Conservation (phyloP, 2,329 filamentous ascomycete genomes). For the Metarhizium rileyi region DNA sequence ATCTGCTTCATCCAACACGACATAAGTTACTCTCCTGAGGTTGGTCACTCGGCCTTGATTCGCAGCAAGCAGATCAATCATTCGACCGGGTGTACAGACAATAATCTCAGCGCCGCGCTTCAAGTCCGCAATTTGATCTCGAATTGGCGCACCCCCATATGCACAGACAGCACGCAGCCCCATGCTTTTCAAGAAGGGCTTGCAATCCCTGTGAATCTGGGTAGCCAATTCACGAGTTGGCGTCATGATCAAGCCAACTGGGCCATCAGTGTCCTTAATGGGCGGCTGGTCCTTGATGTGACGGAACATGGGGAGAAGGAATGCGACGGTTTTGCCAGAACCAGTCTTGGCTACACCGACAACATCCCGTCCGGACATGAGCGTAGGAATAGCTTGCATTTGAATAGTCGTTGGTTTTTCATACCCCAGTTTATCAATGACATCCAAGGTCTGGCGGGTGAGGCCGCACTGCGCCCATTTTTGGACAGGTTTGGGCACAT, state of each 20-base stretch:
- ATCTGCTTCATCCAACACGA: slow-evolving; percentile 94
- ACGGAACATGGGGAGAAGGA: slow-evolving; percentile 91
- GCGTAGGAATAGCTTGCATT: slow-evolving; percentile 84
- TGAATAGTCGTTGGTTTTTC: slow-evolving; percentile 90
- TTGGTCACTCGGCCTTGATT: slow-evolving; percentile 95
- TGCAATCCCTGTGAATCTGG: slow-evolving; percentile 91
- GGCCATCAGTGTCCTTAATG: slow-evolving; percentile 75
- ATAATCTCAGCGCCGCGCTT: slow-evolving; percentile 94
- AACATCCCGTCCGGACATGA: slow-evolving; percentile 93
- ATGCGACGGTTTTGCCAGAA: slow-evolving; percentile 94
- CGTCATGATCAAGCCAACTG: slow-evolving; percentile 81
- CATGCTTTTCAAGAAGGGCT: slow-evolving; percentile 83
- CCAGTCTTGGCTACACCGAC: slow-evolving; percentile 96
- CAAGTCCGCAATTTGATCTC: slow-evolving; percentile 92
- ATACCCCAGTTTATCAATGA: slow-evolving; percentile 72
- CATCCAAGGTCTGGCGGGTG: slow-evolving; percentile 75
- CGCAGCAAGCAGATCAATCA: slow-evolving; percentile 89
- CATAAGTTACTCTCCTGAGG: slow-evolving; percentile 78
- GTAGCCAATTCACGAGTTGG: slow-evolving; percentile 89
- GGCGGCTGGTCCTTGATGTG: slow-evolving; percentile 91
- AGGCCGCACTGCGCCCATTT: slow-evolving; percentile 96
- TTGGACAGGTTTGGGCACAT: slow-evolving; percentile 85
- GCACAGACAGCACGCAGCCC: slow-evolving; percentile 81
- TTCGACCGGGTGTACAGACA: slow-evolving; percentile 86
- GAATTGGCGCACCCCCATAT: slow-evolving; percentile 91